These are phyloP conservation scores for Tricholoma hemisulphureum DNA, from an alignment of 768 basidiomycete species.

Conservation along the genomic window DNA sequence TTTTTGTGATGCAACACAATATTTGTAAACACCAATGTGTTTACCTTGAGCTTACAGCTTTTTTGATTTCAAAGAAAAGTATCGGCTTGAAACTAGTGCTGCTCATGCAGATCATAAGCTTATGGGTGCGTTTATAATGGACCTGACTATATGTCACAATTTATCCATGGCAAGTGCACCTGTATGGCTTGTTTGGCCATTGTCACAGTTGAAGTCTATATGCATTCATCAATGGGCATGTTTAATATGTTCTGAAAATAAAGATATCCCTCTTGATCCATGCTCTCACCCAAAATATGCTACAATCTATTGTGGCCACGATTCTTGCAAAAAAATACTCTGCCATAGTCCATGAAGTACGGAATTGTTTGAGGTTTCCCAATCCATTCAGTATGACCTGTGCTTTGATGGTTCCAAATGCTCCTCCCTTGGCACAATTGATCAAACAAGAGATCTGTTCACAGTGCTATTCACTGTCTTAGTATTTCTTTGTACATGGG, in stretches of 20 bases:
- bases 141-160: not conserved
- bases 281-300: not conserved
- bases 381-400: not conserved
- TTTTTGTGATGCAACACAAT: not conserved
- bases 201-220: not conserved
- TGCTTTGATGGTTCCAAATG: not conserved
- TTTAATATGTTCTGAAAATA: not conserved
- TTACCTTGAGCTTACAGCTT: not conserved
- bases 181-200: slow-evolving; percentile 3
- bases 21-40: not conserved
- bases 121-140: not conserved
- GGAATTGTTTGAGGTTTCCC: not conserved
- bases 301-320: not conserved
- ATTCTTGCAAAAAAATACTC: not conserved
- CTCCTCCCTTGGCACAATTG: not conserved
- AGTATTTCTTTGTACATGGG: too few species aligned
- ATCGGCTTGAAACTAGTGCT: not conserved
- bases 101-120: too few species aligned
- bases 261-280: not conserved
- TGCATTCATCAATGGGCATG: not conserved
- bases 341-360: not conserved
- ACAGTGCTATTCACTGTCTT: not conserved
- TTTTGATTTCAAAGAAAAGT: not conserved
- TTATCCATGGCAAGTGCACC: not conserved
- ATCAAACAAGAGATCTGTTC: not conserved